phyloP scores from a whole-genome alignment of 805 yeast genomes.

The Wickerhamomyces silvicola region DNA sequence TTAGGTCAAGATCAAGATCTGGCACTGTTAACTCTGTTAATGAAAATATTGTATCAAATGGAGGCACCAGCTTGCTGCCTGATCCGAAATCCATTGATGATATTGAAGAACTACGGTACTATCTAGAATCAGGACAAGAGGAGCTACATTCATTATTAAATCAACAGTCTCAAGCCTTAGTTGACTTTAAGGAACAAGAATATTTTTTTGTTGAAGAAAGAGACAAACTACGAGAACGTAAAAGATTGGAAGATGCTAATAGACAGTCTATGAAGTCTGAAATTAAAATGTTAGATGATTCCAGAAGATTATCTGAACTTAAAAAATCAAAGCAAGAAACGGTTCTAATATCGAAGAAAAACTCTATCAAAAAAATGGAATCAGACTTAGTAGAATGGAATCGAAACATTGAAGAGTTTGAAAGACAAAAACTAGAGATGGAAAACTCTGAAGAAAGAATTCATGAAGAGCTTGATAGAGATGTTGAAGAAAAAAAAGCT shows the following conservation, averaged over 20 bases:
- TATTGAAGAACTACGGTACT: constrained; percentile 36
- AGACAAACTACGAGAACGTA: constrained; percentile 32
- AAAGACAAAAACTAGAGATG: constrained; percentile 10
- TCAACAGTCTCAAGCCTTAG: constrained; percentile 26
- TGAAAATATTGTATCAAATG: constrained; percentile 9
- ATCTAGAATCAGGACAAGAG: constrained; percentile 35
- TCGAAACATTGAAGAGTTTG: constrained; percentile 19
- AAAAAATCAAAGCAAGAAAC: constrained; percentile 29
- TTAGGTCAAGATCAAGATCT: constrained; percentile 26
- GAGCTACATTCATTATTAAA: constrained; percentile 30
- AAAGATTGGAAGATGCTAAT: constrained; percentile 34
- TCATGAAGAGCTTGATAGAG: constrained; percentile 13
- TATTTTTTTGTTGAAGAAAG: constrained; percentile 26
- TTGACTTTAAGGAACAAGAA: constrained; percentile 35
- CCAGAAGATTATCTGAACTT: constrained; percentile 29
- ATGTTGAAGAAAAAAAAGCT: constrained; percentile 8
- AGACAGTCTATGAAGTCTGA: constrained; percentile 34
- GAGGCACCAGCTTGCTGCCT: constrained; percentile 10
- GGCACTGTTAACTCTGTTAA: constrained; percentile 25
- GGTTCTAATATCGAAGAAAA: constrained; percentile 22
- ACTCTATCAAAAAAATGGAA: constrained; percentile 28
- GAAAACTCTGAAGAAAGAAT: constrained; percentile 12
- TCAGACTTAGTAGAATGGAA: constrained; percentile 30
- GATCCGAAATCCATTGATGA: constrained; percentile 27
- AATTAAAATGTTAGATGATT: constrained; percentile 35